Evolutionary conservation across 805 yeast species (phyloP), one percentile per base, ranked within the genome.

Genomic region (Yarrowia deformans): DNA sequence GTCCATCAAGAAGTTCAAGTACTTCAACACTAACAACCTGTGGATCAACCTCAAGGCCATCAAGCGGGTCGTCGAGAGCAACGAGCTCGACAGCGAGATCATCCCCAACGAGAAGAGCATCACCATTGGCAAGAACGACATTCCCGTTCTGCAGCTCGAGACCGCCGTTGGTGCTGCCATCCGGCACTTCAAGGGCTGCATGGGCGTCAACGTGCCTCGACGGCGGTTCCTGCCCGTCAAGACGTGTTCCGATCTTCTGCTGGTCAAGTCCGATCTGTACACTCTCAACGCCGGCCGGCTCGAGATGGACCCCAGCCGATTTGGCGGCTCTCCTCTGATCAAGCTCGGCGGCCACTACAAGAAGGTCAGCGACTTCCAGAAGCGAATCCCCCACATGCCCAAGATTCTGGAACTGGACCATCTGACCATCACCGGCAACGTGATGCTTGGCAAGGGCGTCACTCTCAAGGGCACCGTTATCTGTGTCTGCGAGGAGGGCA

Each of bases 151-250:
- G 77, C 99, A 94, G 83, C 87, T 95, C 78, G 99, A 95, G 84
- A 95, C 99, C 64, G 99, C 99, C 37, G 97, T 92, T 75, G 99
- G 99, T 84, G 98, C 99, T 48, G 98, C 98, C 60, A 95, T 95
- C 78, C 90, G 97, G 82, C 94, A 93, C 81, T 95, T 95, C 82
- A 84, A 89, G 73, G 90, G 91, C 75, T 97, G 98, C 39, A 97
- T 92, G 76, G 99, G 99, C 82, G 96, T 95, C 75, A 97, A 93
- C 76, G 99, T 95, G 46, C 98, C 99, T 81, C 91, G 99, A 84
- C 87, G 97, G 50, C 89, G 99, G 79, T 95, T 95, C 86, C 85
- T 95, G 82, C 99, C 99, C 16, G 99, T 95, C 75, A 95, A 95
- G 84, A 95, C 99, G 19, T 92, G 95, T 80, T 93, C 98, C 8